Percentiles rank a stretch among this genome's conserved stretches.
These are phyloP conservation scores for Cerrena zonata DNA, from an alignment of 1,284 basidiomycete genomes.

Conservation along the genomic window DNA sequence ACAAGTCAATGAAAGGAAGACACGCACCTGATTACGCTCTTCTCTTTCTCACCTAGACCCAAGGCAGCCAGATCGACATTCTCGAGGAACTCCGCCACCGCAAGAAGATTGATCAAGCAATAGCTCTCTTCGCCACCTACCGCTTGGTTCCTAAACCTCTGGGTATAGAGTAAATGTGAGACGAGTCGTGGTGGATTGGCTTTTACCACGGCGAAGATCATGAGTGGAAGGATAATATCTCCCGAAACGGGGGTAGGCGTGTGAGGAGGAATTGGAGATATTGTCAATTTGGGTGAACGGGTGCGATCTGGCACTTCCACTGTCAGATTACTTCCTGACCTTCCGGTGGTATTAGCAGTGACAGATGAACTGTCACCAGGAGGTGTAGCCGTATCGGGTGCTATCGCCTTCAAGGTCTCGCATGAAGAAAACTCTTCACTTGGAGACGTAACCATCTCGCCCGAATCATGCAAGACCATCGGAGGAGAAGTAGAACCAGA, in stretches of 20 bases:
- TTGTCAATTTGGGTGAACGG: conserved; percentile 22
- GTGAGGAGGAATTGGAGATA: conserved; percentile 24
- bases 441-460: not conserved
- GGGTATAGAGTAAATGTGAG: conserved; percentile 81
- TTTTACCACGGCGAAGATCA: conserved; percentile 88
- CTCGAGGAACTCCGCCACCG: conserved; percentile 89
- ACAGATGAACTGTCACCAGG: not conserved
- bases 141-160: conserved; percentile 75
- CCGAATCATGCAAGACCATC: conserved; percentile 8
- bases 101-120: conserved; percentile 88
- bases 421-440: conserved; percentile 13
- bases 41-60: conserved; percentile 66
- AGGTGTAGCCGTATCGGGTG: not conserved
- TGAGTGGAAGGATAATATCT: conserved; percentile 79
- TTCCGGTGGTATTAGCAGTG: not conserved
- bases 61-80: conserved; percentile 82
- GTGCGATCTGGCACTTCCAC: not conserved
- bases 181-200: conserved; percentile 81
- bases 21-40: conserved; percentile 51
- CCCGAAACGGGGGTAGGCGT: conserved; percentile 53
- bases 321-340: not conserved
- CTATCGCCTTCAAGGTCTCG: conserved; percentile 6
- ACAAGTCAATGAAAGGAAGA: not conserved
- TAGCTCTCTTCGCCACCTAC: conserved; percentile 83
- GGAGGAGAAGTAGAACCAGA: not conserved